Evolutionary conservation across 1,284 basidiomycete species (phyloP).

Genomic region (Cerioporus squamosus): DNA sequence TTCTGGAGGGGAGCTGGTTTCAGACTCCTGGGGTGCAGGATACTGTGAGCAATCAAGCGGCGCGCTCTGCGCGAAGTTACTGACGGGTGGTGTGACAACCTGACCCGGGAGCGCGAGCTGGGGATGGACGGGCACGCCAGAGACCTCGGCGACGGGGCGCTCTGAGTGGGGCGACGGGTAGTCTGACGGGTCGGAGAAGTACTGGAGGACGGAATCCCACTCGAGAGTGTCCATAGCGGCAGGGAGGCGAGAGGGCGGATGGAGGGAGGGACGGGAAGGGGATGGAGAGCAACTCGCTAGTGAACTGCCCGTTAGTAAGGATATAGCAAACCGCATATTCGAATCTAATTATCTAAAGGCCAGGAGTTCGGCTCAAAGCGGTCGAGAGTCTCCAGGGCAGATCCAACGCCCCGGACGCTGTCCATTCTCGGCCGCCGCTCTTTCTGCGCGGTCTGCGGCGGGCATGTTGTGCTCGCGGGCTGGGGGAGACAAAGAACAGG

Average conservation of each 20-base stretch:
- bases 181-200: slow-evolving; percentile 59
- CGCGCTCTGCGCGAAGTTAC: slow-evolving; percentile 27
- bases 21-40: slow-evolving; percentile 30
- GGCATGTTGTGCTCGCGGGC: no score
- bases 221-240: slow-evolving; percentile 48
- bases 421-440: neutral
- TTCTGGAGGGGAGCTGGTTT: slow-evolving; percentile 39
- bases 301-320: no score
- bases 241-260: neutral
- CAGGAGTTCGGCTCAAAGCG: neutral
- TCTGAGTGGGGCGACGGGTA: slow-evolving; percentile 40
- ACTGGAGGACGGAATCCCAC: slow-evolving; percentile 68
- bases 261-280: neutral
- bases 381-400: neutral
- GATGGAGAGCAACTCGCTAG: no score
- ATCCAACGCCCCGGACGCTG: neutral
- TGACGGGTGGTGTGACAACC: slow-evolving; percentile 70
- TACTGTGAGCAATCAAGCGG: slow-evolving; percentile 2
- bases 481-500: no score
- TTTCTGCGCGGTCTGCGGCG: no score
- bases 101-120: slow-evolving; percentile 37
- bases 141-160: slow-evolving; percentile 38
- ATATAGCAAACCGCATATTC: no score
- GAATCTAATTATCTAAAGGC: neutral
- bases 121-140: slow-evolving; percentile 22